These are phyloP conservation scores for Fusarium neocosmosporiellum DNA, from an alignment of 2,329 filamentous ascomycete genomes.

Conservation along the genomic window DNA sequence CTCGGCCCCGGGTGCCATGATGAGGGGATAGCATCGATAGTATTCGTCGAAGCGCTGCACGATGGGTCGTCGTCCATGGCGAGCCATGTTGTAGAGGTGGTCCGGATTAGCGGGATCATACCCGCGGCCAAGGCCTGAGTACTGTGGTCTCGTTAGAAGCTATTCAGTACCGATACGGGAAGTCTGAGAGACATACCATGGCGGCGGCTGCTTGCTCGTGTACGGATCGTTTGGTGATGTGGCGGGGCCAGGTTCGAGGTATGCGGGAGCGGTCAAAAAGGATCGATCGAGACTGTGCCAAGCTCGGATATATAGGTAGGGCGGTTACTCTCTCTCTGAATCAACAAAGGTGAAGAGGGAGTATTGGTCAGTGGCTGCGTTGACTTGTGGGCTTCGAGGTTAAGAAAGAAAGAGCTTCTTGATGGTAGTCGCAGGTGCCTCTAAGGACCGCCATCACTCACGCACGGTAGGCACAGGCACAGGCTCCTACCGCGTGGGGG, in stretches of 20 bases:
- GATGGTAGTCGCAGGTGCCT: slow-evolving; percentile 24
- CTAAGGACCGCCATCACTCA: slow-evolving; percentile 3
- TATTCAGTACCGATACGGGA: background rate
- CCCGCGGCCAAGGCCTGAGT: slow-evolving; percentile 55
- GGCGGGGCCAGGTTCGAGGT: slow-evolving; percentile 8
- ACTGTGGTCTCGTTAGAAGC: slow-evolving; percentile 19
- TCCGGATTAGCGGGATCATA: slow-evolving; percentile 62
- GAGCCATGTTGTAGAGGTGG: slow-evolving; percentile 62
- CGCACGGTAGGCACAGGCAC: slow-evolving; percentile 1
- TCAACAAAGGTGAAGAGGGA: background rate
- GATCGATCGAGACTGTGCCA: background rate
- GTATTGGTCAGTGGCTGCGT: background rate
- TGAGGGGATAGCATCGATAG: slow-evolving; percentile 95
- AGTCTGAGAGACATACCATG: slow-evolving; percentile 34
- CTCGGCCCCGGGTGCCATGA: slow-evolving; percentile 92
- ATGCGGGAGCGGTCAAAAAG: slow-evolving; percentile 32
- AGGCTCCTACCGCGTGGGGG: slow-evolving; percentile 36
- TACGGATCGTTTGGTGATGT: slow-evolving; percentile 9
- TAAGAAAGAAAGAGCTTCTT: slow-evolving; percentile 19
- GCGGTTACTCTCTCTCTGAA: background rate
- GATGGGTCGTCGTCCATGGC: slow-evolving; percentile 59
- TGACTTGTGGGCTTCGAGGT: slow-evolving; percentile 1
- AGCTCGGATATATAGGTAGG: background rate
- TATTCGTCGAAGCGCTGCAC: slow-evolving; percentile 94
- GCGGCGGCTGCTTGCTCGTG: slow-evolving; percentile 11